Base-by-base conservation (phyloP, 495 filamentous ascomycete species). In the Terfezia claveryi region DNA sequence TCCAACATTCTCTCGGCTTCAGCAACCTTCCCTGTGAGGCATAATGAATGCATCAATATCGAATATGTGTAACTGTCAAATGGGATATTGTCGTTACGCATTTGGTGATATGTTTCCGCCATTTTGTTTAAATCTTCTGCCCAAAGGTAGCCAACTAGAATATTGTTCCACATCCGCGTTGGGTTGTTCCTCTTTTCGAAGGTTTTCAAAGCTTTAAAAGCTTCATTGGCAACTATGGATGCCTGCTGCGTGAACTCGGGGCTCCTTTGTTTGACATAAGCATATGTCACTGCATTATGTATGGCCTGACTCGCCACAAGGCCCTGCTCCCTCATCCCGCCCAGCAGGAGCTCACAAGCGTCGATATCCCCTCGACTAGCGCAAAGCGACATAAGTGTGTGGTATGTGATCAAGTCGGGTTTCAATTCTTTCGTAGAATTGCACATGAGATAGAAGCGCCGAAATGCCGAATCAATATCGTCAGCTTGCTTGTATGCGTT, bases 331-430 rank as follows among this genome's bases (percentile, higher is more conserved):
- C 71, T 67, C 9, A 80, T 77, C 38, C 77, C 62, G 17, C 70
- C 68, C 55, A 81, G 76, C n/a, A 94, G 60, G 32, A 76, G 71
- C 36, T 80, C 68, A 9, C 79, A 73, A 57, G 73, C 74, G 17
- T 82, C 77, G 23, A 86, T 65, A 66, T 95, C 91, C 3, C 91
- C 86, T 57, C 78, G 73, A n/a, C 69, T 69, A 11, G 78, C 80
- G 53, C 76, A 78, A 63, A 91, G 70, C 16, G 73, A 73, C 75
- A 94, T 82, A 54, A 94, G 58, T 1, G 76, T 80, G 17, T 72
- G 79, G 57, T 82, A 86, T 5, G 81, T 83, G 59, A 76, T 73
- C 1, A 64, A 55, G 64, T 82, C 75, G 0, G 79, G 79, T 20
- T 20, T 14, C 14, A 14, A 3, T 20, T 46, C 41, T 46, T 14